Evolutionary conservation across 176 grass and related monocot species (phyloP).

Genomic region (Phyllostachys edulis): DNA sequence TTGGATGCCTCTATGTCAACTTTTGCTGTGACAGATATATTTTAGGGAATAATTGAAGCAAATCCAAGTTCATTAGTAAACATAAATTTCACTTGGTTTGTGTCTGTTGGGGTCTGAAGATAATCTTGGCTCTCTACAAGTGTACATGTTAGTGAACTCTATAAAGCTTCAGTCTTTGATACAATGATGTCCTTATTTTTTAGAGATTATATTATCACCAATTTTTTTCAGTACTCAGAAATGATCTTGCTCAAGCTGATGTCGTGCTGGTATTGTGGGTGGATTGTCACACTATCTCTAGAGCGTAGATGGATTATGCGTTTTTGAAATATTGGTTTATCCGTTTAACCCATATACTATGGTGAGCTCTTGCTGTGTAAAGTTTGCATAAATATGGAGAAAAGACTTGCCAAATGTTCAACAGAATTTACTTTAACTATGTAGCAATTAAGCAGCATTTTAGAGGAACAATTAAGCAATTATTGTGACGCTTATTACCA

Average conservation of each 20-base stretch:
- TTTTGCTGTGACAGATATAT: neutral
- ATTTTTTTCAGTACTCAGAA: neutral
- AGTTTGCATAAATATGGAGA: slow-evolving; percentile 9
- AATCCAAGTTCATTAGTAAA: neutral
- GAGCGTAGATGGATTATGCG: slow-evolving; percentile 4
- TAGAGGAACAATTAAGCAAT: neutral
- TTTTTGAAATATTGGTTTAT: neutral
- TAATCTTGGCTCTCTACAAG: neutral
- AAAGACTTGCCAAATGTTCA: neutral
- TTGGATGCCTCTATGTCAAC: neutral
- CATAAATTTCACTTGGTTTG: neutral
- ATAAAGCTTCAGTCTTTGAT: neutral
- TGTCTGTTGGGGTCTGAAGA: neutral
- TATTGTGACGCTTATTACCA: neutral
- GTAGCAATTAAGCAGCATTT: neutral
- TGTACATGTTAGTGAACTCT: neutral
- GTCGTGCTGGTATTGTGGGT: neutral
- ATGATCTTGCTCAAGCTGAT: neutral
- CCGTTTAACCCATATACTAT: neutral
- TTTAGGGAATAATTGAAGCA: neutral
- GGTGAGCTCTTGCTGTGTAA: neutral
- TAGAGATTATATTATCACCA: neutral
- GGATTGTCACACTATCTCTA: neutral
- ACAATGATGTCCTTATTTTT: neutral
- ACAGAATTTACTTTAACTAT: neutral